These are phyloP conservation scores for Pythium sp. DNA, from an alignment of 352 stramenopile genomes.

Conservation along the genomic window DNA sequence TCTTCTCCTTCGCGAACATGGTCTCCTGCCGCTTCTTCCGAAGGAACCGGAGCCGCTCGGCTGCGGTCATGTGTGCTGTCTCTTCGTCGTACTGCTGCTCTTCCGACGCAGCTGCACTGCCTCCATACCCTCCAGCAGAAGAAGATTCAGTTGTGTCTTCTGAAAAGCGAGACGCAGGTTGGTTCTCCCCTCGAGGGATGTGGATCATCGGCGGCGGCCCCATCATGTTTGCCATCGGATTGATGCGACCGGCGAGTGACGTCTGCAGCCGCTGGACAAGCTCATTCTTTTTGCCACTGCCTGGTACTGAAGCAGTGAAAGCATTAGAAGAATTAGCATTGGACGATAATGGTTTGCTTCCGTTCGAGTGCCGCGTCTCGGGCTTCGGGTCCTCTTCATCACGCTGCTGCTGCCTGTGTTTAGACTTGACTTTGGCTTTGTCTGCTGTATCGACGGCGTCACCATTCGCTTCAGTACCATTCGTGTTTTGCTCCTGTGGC, in stretches of 20 bases:
- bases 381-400: not conserved
- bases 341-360: not conserved
- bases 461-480: not conserved
- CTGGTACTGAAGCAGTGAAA: not conserved
- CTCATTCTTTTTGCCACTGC: conserved; percentile 23
- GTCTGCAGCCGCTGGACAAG: conserved; percentile 54
- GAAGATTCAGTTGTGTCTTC: not conserved
- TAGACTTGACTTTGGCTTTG: not conserved
- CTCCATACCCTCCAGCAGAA: not conserved
- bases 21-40: conserved; percentile 57
- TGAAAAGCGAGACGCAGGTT: not conserved
- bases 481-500: not conserved
- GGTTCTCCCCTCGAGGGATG: conserved; percentile 19
- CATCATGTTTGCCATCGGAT: conserved; percentile 20
- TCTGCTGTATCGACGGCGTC: not conserved
- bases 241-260: conserved; percentile 43
- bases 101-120: not conserved
- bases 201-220: conserved; percentile 30
- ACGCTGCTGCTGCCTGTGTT: not conserved
- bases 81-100: conserved; percentile 56
- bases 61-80: conserved; percentile 57
- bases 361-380: not conserved
- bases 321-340: not conserved
- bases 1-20: conserved; percentile 51
- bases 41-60: conserved; percentile 59